These are phyloP conservation scores for Digitaria exilis DNA, from an alignment of 202 grass and related monocot species.

Conservation along the genomic window DNA sequence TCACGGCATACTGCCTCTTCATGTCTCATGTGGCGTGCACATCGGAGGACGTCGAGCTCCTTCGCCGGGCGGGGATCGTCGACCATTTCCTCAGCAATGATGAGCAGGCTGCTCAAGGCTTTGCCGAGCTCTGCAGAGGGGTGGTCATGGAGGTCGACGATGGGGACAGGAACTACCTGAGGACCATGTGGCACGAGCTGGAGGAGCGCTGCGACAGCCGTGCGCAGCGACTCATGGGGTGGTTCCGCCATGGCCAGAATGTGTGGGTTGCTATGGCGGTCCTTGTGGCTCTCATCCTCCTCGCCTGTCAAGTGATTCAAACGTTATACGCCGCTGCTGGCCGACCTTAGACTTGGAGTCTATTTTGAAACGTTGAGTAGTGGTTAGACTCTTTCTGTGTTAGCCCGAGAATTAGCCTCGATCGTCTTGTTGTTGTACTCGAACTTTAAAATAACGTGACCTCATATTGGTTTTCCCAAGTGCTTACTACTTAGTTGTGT, in stretches of 20 bases:
- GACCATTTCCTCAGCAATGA: neutral
- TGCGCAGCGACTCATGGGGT: neutral
- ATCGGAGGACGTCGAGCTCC: neutral
- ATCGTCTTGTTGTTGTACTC: too few species aligned
- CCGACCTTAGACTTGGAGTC: too few species aligned
- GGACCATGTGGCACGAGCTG: neutral
- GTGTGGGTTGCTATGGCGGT: too few species aligned
- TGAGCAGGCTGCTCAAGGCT: neutral
- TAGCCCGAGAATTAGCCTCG: too few species aligned
- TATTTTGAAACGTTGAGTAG: too few species aligned
- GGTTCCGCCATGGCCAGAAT: neutral
- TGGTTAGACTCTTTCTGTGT: too few species aligned
- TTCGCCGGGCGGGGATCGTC: neutral
- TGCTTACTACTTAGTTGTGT: too few species aligned
- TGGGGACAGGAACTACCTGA: neutral
- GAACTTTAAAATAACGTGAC: too few species aligned
- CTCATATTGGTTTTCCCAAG: too few species aligned
- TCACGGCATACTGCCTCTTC: neutral
- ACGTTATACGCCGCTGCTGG: neutral
- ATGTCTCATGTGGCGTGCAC: conserved; percentile 5
- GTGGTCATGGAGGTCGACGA: neutral
- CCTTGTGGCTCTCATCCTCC: neutral
- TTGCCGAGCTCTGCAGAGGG: neutral
- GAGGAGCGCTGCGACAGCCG: neutral
- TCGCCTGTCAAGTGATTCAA: neutral